Evolutionary conservation across 371 early-diverging fungal genomes (phyloP).

Genomic region (Rhizopus sp.): DNA sequence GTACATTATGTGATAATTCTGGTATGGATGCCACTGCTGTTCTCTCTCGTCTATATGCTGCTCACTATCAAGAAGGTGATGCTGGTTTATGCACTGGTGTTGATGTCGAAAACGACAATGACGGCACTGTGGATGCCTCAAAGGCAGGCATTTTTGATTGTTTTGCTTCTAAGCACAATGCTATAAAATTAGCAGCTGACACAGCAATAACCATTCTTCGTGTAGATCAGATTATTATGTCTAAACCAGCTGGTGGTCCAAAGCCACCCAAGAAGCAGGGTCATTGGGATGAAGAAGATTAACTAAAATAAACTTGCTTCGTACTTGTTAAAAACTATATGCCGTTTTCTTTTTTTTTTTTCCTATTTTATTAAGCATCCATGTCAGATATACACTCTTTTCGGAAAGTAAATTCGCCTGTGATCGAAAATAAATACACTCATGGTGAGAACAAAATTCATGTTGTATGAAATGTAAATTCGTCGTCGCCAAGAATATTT

Average conservation of each 20-base stretch:
- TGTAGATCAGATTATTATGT: conserved; percentile 99
- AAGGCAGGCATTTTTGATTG: conserved; percentile 81
- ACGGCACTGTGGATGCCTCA: conserved; percentile 79
- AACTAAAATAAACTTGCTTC: conserved; percentile 2
- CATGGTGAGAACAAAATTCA: too few species aligned
- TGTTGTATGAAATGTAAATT: too few species aligned
- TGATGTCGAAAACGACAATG: conserved; percentile 81
- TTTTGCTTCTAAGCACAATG: conserved; percentile 82
- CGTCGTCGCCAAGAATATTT: too few species aligned
- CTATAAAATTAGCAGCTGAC: conserved; percentile 88
- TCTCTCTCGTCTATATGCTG: conserved; percentile 91
- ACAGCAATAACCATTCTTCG: conserved; percentile 94
- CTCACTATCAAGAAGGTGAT: conserved; percentile 80
- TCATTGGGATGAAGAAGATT: conserved; percentile 89
- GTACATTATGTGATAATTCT: conserved; percentile 95
- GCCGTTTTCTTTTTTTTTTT: conserved; percentile 1
- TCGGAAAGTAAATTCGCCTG: too few species aligned
- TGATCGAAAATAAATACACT: too few species aligned
- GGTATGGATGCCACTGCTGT: conserved; percentile 96
- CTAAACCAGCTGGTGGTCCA: conserved; percentile 96
- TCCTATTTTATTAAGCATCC: neutral
- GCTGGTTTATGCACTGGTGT: conserved; percentile 62
- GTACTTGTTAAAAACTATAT: neutral
- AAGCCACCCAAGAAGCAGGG: conserved; percentile 88
- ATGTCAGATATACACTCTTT: neutral